A percentile compares a stretch with the other conserved stretches of the same genome.
Evolutionary conservation across 768 basidiomycete species (phyloP).

Genomic region (Boletus tylopilopsis): DNA sequence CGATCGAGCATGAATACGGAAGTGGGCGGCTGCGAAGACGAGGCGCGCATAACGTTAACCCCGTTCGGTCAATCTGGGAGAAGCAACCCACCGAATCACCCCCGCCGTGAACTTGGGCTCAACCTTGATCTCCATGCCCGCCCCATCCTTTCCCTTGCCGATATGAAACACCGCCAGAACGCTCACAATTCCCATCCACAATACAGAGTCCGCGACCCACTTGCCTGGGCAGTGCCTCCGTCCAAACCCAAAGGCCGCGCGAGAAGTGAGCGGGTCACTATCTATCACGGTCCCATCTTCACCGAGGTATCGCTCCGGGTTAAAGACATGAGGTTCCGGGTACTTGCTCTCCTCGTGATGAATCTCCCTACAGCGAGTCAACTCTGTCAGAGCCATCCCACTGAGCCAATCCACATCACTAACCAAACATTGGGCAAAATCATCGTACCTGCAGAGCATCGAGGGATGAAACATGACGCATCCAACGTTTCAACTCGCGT

Average conservation of each 20-base stretch:
- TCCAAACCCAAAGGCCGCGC: slow-evolving; percentile 29
- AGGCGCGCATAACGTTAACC: slow-evolving; percentile 11
- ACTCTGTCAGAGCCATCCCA: background rate
- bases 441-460: slow-evolving; percentile 20
- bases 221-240: slow-evolving; percentile 31
- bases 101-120: slow-evolving; percentile 30
- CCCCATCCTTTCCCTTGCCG: slow-evolving; percentile 19
- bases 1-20: slow-evolving; percentile 30
- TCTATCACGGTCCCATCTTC: slow-evolving; percentile 24
- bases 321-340: slow-evolving; percentile 21
- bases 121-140: slow-evolving; percentile 23
- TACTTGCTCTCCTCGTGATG: slow-evolving; percentile 31
- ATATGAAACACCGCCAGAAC: slow-evolving; percentile 25
- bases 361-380: slow-evolving; percentile 20
- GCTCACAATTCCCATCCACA: slow-evolving; percentile 30
- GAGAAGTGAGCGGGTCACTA: slow-evolving; percentile 24
- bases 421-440: slow-evolving; percentile 29
- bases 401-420: slow-evolving; percentile 1
- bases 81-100: slow-evolving; percentile 29
- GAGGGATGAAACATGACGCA: background rate
- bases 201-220: slow-evolving; percentile 29
- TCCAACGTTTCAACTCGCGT: slow-evolving; percentile 2
- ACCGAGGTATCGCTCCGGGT: slow-evolving; percentile 24
- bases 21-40: slow-evolving; percentile 25
- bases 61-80: slow-evolving; percentile 4